Conservation (phyloP, 2,329 filamentous ascomycete genomes). For the Apiospora saccharicola region DNA sequence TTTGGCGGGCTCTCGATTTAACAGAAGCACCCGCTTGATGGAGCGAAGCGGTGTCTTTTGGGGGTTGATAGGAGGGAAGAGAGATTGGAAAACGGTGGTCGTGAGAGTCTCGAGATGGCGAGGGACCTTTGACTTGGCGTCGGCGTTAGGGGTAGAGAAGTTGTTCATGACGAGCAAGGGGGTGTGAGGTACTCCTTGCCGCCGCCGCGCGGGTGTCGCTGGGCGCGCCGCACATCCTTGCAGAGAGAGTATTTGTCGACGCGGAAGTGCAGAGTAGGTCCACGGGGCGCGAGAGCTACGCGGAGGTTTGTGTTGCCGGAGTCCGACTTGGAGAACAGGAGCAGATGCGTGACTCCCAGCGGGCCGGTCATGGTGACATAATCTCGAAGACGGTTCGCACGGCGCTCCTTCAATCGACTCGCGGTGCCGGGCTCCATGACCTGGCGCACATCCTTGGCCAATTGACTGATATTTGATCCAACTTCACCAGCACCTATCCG, state of each 20-base stretch:
- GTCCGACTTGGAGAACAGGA: constrained; percentile 90
- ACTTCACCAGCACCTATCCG: constrained; percentile 94
- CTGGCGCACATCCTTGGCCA: constrained; percentile 87
- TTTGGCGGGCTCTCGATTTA: constrained; percentile 76
- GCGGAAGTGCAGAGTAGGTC: constrained; percentile 91
- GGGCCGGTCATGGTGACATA: constrained; percentile 96
- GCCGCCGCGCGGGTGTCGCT: constrained; percentile 82
- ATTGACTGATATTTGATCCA: constrained; percentile 87
- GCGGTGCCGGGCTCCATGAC: constrained; percentile 98
- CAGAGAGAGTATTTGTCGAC: constrained; percentile 94
- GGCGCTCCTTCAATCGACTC: constrained; percentile 85
- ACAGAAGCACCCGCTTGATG: constrained; percentile 88
- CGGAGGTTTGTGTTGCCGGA: constrained; percentile 93
- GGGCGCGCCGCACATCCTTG: constrained; percentile 85
- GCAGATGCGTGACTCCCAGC: constrained; percentile 87
- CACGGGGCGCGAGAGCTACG: constrained; percentile 84
- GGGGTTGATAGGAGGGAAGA: constrained; percentile 95
- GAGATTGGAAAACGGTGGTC: constrained; percentile 93
- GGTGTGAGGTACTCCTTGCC: constrained; percentile 87
- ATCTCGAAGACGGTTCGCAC: constrained; percentile 87
- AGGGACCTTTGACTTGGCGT: constrained; percentile 75
- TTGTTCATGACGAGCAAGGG: constrained; percentile 98
- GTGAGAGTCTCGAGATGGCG: constrained; percentile 93
- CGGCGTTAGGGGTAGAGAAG: constrained; percentile 73
- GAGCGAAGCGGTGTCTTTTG: constrained; percentile 87